Evolutionary conservation across 2,329 filamentous ascomycete genomes (phyloP).

Genomic region (Hypoxylon sp.): DNA sequence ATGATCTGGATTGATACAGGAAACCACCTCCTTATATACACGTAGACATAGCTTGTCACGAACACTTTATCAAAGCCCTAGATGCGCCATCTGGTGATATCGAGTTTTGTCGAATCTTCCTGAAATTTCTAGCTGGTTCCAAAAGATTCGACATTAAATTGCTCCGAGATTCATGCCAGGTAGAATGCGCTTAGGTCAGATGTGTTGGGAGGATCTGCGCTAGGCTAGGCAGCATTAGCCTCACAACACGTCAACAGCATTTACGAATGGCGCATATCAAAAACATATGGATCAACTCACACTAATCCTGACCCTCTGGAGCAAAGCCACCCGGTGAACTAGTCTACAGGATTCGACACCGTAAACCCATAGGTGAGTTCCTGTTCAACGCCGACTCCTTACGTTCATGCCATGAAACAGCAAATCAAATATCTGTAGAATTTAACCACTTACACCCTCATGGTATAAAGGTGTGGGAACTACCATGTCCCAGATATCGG

Average conservation of each 20-base stretch:
- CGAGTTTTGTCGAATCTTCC: not conserved
- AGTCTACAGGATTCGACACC: not conserved
- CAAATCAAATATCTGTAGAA: not conserved
- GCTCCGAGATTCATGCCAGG: not conserved
- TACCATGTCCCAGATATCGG: constrained; percentile 43
- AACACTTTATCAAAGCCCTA: not conserved
- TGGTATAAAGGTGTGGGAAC: not conserved
- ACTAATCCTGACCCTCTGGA: too few relatives aligned
- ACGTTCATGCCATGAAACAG: constrained; percentile 3
- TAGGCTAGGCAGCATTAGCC: not conserved
- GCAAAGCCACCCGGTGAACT: not conserved
- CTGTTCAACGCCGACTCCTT: constrained; percentile 6
- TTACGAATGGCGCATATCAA: too few relatives aligned
- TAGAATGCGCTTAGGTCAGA: not conserved
- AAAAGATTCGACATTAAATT: not conserved
- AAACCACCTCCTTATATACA: not conserved
- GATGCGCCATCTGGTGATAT: not conserved
- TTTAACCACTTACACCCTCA: not conserved
- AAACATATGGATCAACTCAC: too few relatives aligned
- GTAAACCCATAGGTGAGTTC: not conserved
- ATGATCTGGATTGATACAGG: not conserved
- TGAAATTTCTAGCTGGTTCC: not conserved
- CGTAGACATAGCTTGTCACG: not conserved
- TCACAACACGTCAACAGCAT: too few relatives aligned
- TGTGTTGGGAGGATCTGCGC: too few relatives aligned